Evolutionary conservation across 805 yeast species (phyloP).

Genomic region (Wickerhamiella kurtzmanii): DNA sequence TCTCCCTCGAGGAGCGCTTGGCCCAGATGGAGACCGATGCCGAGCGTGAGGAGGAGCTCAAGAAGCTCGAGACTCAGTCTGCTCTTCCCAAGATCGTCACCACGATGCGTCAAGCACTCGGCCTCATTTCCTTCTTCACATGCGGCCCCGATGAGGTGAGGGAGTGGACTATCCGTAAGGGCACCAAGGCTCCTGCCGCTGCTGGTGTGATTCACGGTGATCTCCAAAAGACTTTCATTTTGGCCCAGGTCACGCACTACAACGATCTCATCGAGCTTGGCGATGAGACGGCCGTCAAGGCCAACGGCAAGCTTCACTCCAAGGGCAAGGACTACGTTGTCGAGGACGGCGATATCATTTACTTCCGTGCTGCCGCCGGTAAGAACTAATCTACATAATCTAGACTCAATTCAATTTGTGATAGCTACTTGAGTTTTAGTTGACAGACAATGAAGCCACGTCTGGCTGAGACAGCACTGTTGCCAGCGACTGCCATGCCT

Average conservation of each 20-base stretch:
- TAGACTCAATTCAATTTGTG: no score
- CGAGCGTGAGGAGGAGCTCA: constrained; percentile 64
- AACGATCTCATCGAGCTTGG: constrained; percentile 59
- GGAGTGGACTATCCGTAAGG: constrained; percentile 93
- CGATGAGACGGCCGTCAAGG: constrained; percentile 70
- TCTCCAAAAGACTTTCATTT: constrained; percentile 84
- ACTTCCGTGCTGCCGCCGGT: constrained; percentile 90
- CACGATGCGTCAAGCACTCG: constrained; percentile 74
- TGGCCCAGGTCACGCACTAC: constrained; percentile 85
- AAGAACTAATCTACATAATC: constrained; percentile 41
- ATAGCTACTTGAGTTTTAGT: no score
- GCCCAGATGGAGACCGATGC: constrained; percentile 77
- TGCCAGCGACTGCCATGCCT: constrained; percentile 23
- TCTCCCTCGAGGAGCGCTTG: constrained; percentile 80
- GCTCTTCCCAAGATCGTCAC: constrained; percentile 78
- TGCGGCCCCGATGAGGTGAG: constrained; percentile 94
- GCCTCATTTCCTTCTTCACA: constrained; percentile 87
- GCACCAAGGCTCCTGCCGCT: constrained; percentile 94
- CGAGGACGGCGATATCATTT: constrained; percentile 87
- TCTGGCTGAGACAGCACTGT: background rate
- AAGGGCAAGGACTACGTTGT: constrained; percentile 94
- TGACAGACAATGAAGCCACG: background rate
- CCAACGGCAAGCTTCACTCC: constrained; percentile 76
- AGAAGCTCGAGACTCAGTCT: constrained; percentile 56
- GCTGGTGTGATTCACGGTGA: constrained; percentile 98